phyloP scores from a whole-genome alignment of 495 filamentous ascomycete species.

The Pseudoneurospora amorphoporcata region DNA sequence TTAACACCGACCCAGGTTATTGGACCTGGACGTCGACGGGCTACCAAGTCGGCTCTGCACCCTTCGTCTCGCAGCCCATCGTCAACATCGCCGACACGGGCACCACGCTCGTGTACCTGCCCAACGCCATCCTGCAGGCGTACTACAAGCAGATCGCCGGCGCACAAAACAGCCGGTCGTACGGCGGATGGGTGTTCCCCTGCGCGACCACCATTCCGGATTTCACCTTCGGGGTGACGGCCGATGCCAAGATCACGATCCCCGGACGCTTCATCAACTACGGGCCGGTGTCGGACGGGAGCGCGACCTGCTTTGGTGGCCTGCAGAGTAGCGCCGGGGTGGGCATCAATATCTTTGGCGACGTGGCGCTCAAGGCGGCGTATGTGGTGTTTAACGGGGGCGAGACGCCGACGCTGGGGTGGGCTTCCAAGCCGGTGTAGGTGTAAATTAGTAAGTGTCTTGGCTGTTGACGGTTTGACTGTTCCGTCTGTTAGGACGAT shows the following conservation, averaged over 20 bases:
- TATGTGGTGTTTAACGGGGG: constrained; percentile 57
- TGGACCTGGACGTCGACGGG: constrained; percentile 60
- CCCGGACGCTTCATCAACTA: constrained; percentile 51
- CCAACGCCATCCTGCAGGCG: constrained; percentile 41
- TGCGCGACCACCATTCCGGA: constrained; percentile 53
- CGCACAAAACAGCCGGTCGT: constrained; percentile 34
- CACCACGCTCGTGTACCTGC: constrained; percentile 61
- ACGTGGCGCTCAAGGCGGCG: constrained; percentile 71
- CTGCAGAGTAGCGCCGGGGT: constrained; percentile 54
- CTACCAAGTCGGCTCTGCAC: constrained; percentile 47
- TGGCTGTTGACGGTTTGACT: neutral
- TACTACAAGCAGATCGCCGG: constrained; percentile 57
- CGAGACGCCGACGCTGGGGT: constrained; percentile 45
- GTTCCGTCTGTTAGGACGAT: neutral
- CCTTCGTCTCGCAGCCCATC: constrained; percentile 26
- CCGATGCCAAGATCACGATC: constrained; percentile 37
- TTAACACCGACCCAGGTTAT: constrained; percentile 54
- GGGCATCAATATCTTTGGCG: constrained; percentile 64
- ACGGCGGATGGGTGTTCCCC: constrained; percentile 62
- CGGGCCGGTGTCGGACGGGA: constrained; percentile 23
- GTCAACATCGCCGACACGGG: constrained; percentile 60
- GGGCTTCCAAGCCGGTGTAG: constrained; percentile 36
- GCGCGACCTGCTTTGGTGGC: constrained; percentile 48
- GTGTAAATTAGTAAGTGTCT: neutral
- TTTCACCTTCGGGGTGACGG: constrained; percentile 49